Conservation (phyloP, 169 alveolate species). For the Theileria annulata region DNA sequence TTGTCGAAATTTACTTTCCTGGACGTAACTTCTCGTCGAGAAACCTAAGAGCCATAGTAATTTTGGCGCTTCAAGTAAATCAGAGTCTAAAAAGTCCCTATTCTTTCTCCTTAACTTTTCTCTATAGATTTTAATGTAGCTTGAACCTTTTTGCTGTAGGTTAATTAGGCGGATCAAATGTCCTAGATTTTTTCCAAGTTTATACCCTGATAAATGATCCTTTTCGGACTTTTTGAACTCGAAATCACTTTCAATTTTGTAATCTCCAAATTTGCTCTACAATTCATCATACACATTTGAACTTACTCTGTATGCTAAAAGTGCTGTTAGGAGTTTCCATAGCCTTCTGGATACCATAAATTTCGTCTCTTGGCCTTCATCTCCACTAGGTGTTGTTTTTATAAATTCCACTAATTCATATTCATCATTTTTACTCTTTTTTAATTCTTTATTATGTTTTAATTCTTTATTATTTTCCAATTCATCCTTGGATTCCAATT, state of each 20-base stretch:
- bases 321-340: constrained; percentile 53
- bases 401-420: neutral
- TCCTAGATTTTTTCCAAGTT: constrained; percentile 39
- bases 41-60: constrained; percentile 57
- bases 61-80: constrained; percentile 44
- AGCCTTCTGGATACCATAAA: constrained; percentile 48
- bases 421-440: neutral
- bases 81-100: constrained; percentile 23
- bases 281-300: neutral
- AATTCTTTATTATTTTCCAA: neutral
- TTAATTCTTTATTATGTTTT: neutral
- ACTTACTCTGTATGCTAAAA: constrained; percentile 59
- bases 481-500: constrained; percentile 1
- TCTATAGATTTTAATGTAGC: constrained; percentile 20
- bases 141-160: constrained; percentile 18
- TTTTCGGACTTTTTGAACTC: constrained; percentile 41
- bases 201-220: constrained; percentile 23
- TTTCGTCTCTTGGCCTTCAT: neutral
- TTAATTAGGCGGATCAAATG: constrained; percentile 20
- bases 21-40: constrained; percentile 36
- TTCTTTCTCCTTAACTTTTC: neutral
- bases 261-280: constrained; percentile 50
- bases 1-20: neutral
- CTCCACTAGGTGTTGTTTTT: neutral
- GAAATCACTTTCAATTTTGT: constrained; percentile 28